phyloP scores from a whole-genome alignment of 768 basidiomycete species.

The Kwoniella dejecticola region DNA sequence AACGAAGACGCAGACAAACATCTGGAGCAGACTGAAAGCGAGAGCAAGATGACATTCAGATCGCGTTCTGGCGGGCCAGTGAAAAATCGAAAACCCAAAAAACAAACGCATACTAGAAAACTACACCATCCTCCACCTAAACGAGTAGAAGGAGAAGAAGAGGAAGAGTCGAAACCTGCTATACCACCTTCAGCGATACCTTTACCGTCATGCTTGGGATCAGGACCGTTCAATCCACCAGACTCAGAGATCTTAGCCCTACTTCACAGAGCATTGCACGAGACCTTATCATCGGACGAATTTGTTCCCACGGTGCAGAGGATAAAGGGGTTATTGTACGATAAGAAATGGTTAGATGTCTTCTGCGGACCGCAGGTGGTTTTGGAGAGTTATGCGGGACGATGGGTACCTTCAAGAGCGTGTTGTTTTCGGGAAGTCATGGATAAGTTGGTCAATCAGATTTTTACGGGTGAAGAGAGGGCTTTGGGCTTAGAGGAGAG shows the following conservation, averaged over 20 bases:
- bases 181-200: constrained; percentile 6
- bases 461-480: constrained; percentile 5
- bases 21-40: too few species aligned
- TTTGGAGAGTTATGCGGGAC: constrained; percentile 49
- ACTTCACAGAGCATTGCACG: constrained; percentile 29
- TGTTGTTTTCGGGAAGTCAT: constrained; percentile 52
- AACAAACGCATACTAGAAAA: constrained; percentile 31
- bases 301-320: constrained; percentile 41
- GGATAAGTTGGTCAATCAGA: constrained; percentile 10
- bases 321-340: constrained; percentile 50
- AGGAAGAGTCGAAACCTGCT: not conserved
- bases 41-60: constrained; percentile 41
- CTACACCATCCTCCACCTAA: constrained; percentile 41
- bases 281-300: constrained; percentile 33
- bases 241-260: constrained; percentile 42
- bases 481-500: not conserved
- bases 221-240: constrained; percentile 31
- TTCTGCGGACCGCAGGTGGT: constrained; percentile 37
- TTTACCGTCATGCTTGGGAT: constrained; percentile 9
- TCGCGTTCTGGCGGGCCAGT: constrained; percentile 42
- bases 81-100: constrained; percentile 19
- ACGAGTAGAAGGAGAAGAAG: not conserved
- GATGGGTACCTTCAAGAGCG: constrained; percentile 54
- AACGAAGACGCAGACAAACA: too few species aligned
- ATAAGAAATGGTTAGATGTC: constrained; percentile 53